Conservation (phyloP, 306 rosid species). For the Prunus mume region DNA sequence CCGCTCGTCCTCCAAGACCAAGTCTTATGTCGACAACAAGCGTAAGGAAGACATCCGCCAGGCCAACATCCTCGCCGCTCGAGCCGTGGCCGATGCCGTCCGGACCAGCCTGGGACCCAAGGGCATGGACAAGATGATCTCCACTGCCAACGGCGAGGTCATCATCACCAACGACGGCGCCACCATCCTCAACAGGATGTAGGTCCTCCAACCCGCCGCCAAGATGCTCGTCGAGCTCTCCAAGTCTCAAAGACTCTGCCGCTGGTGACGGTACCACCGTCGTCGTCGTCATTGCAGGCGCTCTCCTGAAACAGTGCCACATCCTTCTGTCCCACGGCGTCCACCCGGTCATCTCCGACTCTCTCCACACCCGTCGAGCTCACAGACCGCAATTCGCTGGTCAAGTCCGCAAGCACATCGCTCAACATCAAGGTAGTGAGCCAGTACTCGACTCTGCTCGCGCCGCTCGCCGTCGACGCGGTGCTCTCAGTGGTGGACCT, state of each 20-base stretch:
- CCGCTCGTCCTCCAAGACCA: constrained; percentile 65
- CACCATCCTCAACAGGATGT: constrained; percentile 95
- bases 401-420: constrained; percentile 86
- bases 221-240: constrained; percentile 98
- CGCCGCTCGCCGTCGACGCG: constrained; percentile 89
- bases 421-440: constrained; percentile 94
- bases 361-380: constrained; percentile 91
- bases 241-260: constrained; percentile 86
- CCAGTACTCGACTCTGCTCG: constrained; percentile 86
- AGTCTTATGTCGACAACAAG: constrained; percentile 88
- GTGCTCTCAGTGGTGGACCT: constrained; percentile 80
- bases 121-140: constrained; percentile 99
- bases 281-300: constrained; percentile 87
- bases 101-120: constrained; percentile 93
- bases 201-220: constrained; percentile 95
- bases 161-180: constrained; percentile 99
- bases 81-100: constrained; percentile 84
- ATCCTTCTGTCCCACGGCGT: constrained; percentile 75
- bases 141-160: constrained; percentile 85
- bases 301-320: constrained; percentile 67
- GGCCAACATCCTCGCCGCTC: constrained; percentile 77
- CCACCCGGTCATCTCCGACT: constrained; percentile 81
- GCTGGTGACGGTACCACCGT: constrained; percentile 97
- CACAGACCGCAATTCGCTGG: constrained; percentile 73
- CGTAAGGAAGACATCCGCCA: constrained; percentile 97